These are phyloP conservation scores for Fomitopsis pinicola DNA, from an alignment of 1,284 basidiomycete species.

Conservation along the genomic window DNA sequence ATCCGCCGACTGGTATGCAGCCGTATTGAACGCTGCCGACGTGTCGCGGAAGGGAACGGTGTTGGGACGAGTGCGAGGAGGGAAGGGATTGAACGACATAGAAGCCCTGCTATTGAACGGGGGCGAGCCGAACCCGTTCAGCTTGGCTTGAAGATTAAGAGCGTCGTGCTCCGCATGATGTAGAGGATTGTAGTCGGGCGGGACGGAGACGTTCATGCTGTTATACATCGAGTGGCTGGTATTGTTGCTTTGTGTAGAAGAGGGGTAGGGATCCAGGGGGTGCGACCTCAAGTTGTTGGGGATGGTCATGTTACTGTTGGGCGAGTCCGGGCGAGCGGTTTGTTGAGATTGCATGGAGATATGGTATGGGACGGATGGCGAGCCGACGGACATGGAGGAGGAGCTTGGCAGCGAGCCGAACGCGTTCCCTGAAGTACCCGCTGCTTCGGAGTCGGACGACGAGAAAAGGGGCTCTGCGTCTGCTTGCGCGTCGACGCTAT, in stretches of 20 bases:
- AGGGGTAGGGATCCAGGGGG: conserved; percentile 29
- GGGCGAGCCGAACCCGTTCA: conserved; percentile 34
- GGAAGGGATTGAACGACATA: conserved; percentile 32
- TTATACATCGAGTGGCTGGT: conserved; percentile 43
- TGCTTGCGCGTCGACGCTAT: conserved; percentile 73
- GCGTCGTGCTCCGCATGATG: conserved; percentile 31
- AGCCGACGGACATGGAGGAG: conserved; percentile 43
- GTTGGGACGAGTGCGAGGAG: conserved; percentile 29
- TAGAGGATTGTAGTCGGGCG: conserved; percentile 33
- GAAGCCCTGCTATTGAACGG: conserved; percentile 28
- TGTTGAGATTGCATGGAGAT: conserved; percentile 43
- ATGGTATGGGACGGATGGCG: conserved; percentile 52
- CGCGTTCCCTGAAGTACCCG: conserved; percentile 34
- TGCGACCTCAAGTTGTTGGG: conserved; percentile 32
- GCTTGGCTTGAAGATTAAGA: conserved; percentile 36
- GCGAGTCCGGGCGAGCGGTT: conserved; percentile 45
- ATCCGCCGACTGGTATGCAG: conserved; percentile 25
- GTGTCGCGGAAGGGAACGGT: conserved; percentile 30
- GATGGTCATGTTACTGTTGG: conserved; percentile 32
- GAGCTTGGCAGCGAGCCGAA: conserved; percentile 46
- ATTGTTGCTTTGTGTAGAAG: conserved; percentile 22
- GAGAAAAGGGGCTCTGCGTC: conserved; percentile 65
- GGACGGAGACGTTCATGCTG: conserved; percentile 34
- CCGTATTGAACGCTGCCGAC: conserved; percentile 21
- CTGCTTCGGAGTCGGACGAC: conserved; percentile 50